These are phyloP conservation scores for Rhynchosporium secalis DNA, from an alignment of 2,329 filamentous ascomycete species.

Conservation along the genomic window DNA sequence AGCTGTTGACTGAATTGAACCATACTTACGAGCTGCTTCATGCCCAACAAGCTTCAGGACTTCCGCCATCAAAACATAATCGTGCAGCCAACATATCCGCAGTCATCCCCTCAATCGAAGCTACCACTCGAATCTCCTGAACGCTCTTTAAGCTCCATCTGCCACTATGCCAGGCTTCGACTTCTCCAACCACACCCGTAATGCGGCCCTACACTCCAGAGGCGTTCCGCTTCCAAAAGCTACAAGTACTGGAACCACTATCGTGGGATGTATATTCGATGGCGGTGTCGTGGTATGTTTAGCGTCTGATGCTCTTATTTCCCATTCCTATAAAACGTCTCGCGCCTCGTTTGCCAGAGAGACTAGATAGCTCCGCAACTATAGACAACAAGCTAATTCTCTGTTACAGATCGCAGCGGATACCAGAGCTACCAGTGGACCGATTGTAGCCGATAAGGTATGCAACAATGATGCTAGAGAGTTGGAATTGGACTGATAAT, in stretches of 20 bases:
- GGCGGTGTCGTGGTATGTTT: constrained; percentile 85
- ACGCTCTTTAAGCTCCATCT: constrained; percentile 27
- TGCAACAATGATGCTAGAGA: constrained; percentile 20
- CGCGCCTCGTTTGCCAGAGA: neutral
- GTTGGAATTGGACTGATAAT: neutral
- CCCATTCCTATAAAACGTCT: neutral
- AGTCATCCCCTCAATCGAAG: neutral
- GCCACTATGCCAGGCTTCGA: constrained; percentile 91
- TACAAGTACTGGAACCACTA: constrained; percentile 97
- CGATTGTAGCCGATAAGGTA: constrained; percentile 98
- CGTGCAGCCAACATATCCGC: neutral
- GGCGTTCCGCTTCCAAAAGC: constrained; percentile 95
- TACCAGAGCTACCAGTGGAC: constrained; percentile 93
- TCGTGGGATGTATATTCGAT: constrained; percentile 95
- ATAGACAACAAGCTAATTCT: constrained; percentile 27
- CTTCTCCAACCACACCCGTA: constrained; percentile 99
- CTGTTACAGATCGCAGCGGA: constrained; percentile 82
- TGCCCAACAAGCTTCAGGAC: neutral
- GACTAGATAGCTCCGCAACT: neutral
- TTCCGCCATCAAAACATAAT: neutral
- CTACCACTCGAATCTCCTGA: neutral
- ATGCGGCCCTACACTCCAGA: constrained; percentile 89
- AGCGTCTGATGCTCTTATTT: neutral
- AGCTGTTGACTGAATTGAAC: neutral
- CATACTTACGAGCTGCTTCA: neutral